Evolutionary conservation across 2,329 filamentous ascomycete species (phyloP).

Genomic region (Saccharata proteae): DNA sequence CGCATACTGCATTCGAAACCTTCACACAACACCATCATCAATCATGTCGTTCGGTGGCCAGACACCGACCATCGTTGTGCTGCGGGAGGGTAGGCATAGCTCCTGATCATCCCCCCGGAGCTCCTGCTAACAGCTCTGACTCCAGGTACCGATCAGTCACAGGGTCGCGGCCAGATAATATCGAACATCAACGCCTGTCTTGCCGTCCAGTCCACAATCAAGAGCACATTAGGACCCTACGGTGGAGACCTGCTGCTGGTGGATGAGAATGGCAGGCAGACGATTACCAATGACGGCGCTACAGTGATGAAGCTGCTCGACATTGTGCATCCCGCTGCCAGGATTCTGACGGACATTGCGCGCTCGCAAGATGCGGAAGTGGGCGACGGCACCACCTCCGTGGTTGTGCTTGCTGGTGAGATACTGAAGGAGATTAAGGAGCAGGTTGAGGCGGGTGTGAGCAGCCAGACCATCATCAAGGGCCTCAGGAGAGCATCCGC

Average conservation of each 20-base stretch:
- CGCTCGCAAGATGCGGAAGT: slow-evolving; percentile 98
- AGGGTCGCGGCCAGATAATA: slow-evolving; percentile 91
- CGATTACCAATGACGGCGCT: slow-evolving; percentile 97
- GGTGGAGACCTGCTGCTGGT: slow-evolving; percentile 94
- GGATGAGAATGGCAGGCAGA: slow-evolving; percentile 88
- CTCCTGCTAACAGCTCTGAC: no score
- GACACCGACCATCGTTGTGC: slow-evolving; percentile 93
- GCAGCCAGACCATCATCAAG: slow-evolving; percentile 96
- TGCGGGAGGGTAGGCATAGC: slow-evolving; percentile 72
- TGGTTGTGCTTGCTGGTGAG: slow-evolving; percentile 94
- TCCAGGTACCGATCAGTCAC: slow-evolving; percentile 97
- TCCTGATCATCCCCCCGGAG: slow-evolving; percentile 12
- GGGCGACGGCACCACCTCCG: slow-evolving; percentile 93
- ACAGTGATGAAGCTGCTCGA: slow-evolving; percentile 99
- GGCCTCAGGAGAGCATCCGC: slow-evolving; percentile 74
- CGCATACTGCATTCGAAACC: background rate
- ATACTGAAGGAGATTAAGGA: slow-evolving; percentile 95
- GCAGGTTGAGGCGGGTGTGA: slow-evolving; percentile 91
- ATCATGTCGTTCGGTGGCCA: slow-evolving; percentile 92
- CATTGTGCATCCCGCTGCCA: slow-evolving; percentile 93
- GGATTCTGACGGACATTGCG: slow-evolving; percentile 95
- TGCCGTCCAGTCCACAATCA: slow-evolving; percentile 90
- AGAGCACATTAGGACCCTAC: slow-evolving; percentile 90
- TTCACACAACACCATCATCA: background rate
- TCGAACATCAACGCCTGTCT: slow-evolving; percentile 98